These are phyloP conservation scores for Pelargonium fulgidum DNA, from an alignment of 441 rosid species.

Conservation along the genomic window DNA sequence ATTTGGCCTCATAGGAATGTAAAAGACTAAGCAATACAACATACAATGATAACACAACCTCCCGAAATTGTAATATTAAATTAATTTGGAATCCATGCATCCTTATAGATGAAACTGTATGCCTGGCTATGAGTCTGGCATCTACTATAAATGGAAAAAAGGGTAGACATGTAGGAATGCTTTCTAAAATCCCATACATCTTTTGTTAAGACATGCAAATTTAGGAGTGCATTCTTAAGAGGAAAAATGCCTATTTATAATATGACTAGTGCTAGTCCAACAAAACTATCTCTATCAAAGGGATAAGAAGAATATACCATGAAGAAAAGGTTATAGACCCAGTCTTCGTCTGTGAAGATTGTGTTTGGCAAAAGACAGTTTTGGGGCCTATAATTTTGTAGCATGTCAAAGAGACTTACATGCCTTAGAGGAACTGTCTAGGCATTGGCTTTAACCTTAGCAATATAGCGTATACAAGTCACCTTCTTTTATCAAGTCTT, in stretches of 20 bases:
- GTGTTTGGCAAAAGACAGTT: background rate
- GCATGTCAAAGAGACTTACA: background rate
- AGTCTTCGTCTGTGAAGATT: background rate
- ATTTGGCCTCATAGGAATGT: background rate
- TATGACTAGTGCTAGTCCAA: background rate
- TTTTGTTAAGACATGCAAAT: conserved; percentile 1
- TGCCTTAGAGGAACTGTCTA: background rate
- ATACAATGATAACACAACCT: background rate
- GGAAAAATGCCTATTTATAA: background rate
- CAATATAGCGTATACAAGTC: background rate
- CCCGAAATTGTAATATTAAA: no score
- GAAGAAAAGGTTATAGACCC: background rate
- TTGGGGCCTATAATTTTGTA: background rate
- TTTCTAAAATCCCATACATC: background rate
- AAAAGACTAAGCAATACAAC: background rate
- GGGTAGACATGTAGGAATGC: background rate
- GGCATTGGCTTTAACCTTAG: background rate
- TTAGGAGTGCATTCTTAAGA: background rate
- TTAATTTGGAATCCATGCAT: background rate
- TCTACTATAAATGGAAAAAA: background rate
- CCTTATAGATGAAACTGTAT: background rate
- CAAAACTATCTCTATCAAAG: background rate
- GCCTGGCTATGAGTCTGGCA: background rate
- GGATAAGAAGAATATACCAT: conserved; percentile 2
- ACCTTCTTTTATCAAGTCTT: conserved; percentile 6